Base-by-base conservation (phyloP, 2,329 filamentous ascomycete species). In the Grosmannia huntii region DNA sequence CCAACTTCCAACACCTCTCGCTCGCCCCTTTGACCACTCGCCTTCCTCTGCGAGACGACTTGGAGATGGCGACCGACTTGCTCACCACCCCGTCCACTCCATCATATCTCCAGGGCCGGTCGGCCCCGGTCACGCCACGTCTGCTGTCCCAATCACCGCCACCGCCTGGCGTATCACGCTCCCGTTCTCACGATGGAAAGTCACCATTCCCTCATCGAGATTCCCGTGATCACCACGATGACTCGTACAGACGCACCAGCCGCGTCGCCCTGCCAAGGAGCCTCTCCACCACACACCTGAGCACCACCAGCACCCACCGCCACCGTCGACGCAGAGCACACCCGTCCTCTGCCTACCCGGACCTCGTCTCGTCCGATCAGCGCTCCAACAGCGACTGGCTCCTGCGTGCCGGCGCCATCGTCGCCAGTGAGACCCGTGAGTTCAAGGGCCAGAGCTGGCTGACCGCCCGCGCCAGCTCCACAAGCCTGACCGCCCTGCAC, bases 361-460 rank as follows among this genome's bases (percentile, higher is more conserved):
- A 28, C 65, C 28, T 53, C 59, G 49, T 36, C 25, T 53, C 51
- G 25, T 19, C 41, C 27, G 66, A 66, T n/a, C 65, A 63, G 51
- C 65, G 66, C 41, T 5, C n/a, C 59, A 77, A 84, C 64, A 80
- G 78, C 59, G 83, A 86, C 69, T 87, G 84, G 84, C 71, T 87
- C 52, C 73, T 85, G 27, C 77, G 83, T 33, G 78, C 83, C 0
- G 84, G 83, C 53, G 82, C 82, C 7, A 67, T 84, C 53, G 79
- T 87, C 64, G 79, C 79, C 59, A 78, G 76, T 56, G 81, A 84
- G 66, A 75, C 83, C 21, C 75, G 84, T 59, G 84, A 87, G 66
- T 83, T 75, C 65, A 87, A 87, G 69, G 85, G 85, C 16, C 84
- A 87, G 68, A 72, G 79, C 16, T 88, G 85, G 85, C 76, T 88